Conservation (phyloP, 768 basidiomycete genomes). For the Agaricus subrufescens region DNA sequence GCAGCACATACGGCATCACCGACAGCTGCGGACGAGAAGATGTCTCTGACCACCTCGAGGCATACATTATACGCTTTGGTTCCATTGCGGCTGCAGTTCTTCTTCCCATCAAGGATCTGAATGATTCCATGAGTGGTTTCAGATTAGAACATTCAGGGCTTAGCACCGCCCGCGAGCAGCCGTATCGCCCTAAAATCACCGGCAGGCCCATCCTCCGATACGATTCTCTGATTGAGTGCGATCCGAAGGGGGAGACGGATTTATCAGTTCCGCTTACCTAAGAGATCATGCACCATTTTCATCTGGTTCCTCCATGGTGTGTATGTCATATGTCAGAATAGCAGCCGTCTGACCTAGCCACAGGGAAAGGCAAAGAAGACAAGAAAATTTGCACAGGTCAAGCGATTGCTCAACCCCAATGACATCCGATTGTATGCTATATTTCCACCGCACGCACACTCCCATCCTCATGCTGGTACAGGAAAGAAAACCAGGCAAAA, state of each 20-base stretch:
- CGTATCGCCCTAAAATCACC: too few species aligned
- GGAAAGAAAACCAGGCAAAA: conserved; percentile 92
- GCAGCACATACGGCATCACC: background rate
- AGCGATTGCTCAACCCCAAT: conserved; percentile 90
- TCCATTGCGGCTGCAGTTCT: background rate
- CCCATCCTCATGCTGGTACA: conserved; percentile 25
- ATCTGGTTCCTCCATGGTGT: background rate
- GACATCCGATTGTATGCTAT: conserved; percentile 76
- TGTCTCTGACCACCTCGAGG: background rate
- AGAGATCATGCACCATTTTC: background rate
- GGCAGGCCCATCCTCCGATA: too few species aligned
- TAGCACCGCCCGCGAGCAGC: too few species aligned
- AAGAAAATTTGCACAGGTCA: conserved; percentile 90
- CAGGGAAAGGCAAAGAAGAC: conserved; percentile 92
- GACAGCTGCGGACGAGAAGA: background rate
- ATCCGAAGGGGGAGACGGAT: too few species aligned
- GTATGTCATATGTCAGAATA: background rate
- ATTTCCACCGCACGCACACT: conserved; percentile 6
- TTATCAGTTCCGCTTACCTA: background rate
- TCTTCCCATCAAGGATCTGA: background rate
- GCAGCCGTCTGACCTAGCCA: background rate
- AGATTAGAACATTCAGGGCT: too few species aligned
- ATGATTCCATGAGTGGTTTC: background rate
- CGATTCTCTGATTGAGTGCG: too few species aligned
- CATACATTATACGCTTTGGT: background rate